phyloP scores from a whole-genome alignment of 2,329 filamentous ascomycete species.

The Neonectria punicea region DNA sequence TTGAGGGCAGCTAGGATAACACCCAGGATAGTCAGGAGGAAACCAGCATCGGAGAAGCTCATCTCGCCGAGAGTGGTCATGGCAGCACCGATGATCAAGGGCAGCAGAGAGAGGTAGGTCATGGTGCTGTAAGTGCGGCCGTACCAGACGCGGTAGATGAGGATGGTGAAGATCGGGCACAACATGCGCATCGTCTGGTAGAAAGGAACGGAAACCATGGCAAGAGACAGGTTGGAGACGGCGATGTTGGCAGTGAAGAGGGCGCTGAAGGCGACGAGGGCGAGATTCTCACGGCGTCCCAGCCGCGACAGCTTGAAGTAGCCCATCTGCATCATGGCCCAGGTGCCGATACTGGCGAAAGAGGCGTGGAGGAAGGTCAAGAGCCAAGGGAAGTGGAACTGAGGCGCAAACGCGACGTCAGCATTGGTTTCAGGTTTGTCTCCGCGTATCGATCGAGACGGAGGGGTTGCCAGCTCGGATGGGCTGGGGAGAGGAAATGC shows the following conservation, averaged over 20 bases:
- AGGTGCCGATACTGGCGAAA: conserved; percentile 68
- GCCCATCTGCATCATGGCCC: conserved; percentile 60
- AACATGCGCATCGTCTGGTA: conserved; percentile 73
- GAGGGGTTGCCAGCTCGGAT: background rate
- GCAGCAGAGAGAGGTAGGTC: conserved; percentile 69
- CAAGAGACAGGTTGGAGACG: conserved; percentile 71
- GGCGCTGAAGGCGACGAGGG: conserved; percentile 67
- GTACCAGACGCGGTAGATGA: conserved; percentile 69
- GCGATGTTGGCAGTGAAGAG: conserved; percentile 73
- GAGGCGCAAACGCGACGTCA: conserved; percentile 31
- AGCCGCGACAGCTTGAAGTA: conserved; percentile 64
- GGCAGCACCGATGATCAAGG: conserved; percentile 68
- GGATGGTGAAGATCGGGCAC: conserved; percentile 69
- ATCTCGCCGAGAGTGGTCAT: conserved; percentile 72
- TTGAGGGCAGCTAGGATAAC: conserved; percentile 66
- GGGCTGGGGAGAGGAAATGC: background rate
- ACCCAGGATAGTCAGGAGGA: conserved; percentile 64
- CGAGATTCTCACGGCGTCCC: conserved; percentile 62
- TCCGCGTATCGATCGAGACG: background rate
- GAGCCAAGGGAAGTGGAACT: conserved; percentile 71
- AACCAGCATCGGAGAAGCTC: conserved; percentile 68
- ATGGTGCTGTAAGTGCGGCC: conserved; percentile 63
- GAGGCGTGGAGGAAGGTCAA: conserved; percentile 67
- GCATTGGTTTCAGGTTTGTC: conserved; percentile 23
- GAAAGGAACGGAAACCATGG: conserved; percentile 72